Base-by-base conservation (phyloP, 2,329 filamentous ascomycete species). In the Penicillium sp. region DNA sequence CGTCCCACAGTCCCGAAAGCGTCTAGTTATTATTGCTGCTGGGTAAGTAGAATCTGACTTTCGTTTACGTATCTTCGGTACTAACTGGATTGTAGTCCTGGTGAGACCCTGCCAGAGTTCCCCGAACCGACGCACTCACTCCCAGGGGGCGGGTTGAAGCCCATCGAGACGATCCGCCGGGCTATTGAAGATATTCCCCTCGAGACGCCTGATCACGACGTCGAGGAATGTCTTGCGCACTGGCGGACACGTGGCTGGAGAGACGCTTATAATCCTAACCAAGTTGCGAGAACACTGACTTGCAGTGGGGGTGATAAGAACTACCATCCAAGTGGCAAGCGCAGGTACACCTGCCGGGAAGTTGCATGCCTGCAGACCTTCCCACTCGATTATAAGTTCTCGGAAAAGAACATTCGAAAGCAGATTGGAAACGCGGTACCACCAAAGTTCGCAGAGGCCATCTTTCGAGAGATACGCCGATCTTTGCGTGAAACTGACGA, bases 391-490 rank as follows among this genome's bases (percentile, higher is more conserved):
- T 84, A 87, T 61, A 62, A 64, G 0, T 90, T 91, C 58, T 50
- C 68, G 67, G 0, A 57, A 39, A 0, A 60, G 6, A 18, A 65
- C 1, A 61, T 65, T 0, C 58, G 77, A 54, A 77, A 73, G 52
- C 86, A 89, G 62, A 86, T 91, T 52, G 87, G 87, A 0, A 91
- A 93, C 58, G 87, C 87, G 0, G 88, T 91, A 13, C 85, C 88
- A 0, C 80, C 86, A 6, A 47, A 62, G 13, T 52, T 77, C 7
- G 70, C 70, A 0, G 62, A 66, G 42, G 66, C 64, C 5, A 40
- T 77, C 4, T 69, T 71, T 42, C 45, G 48, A 26, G 62, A 68
- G 39, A 62, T 75, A 3, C 59, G 65, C 18, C 63, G 61, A 39
- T 62, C 65, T 1, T 43, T 77, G 47, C 58, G 58, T 42, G 55